phyloP scores from a whole-genome alignment of 2,329 filamentous ascomycete species.

The Pseudogymnoascus sp. region DNA sequence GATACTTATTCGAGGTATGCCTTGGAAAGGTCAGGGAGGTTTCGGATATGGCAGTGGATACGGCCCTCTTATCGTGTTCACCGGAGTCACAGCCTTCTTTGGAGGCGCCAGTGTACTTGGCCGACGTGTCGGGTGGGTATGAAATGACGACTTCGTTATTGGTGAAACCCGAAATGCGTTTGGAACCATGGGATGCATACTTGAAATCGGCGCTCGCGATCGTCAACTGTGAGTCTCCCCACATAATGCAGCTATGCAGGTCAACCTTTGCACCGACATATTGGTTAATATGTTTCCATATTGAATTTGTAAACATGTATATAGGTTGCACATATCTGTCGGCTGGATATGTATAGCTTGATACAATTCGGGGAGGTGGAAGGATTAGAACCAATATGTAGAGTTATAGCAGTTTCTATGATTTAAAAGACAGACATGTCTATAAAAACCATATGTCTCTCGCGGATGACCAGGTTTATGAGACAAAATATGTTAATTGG shows the following conservation, averaged over 20 bases:
- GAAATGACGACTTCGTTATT: neutral
- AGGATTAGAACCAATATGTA: neutral
- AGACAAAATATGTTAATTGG: neutral
- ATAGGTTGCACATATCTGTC: constrained; percentile 9
- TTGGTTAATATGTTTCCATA: neutral
- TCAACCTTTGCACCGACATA: neutral
- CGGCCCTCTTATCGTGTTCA: constrained; percentile 24
- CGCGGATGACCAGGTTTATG: neutral
- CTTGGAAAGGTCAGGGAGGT: constrained; percentile 14
- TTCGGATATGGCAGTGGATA: constrained; percentile 23
- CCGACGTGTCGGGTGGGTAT: constrained; percentile 29
- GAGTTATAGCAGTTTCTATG: neutral
- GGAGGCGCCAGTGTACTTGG: constrained; percentile 38
- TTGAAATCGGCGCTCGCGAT: constrained; percentile 1
- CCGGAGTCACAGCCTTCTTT: constrained; percentile 23
- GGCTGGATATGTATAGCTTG: neutral
- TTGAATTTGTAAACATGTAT: neutral
- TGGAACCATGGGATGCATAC: constrained; percentile 2
- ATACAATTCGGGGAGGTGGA: neutral
- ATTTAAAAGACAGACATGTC: neutral
- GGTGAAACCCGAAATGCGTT: neutral
- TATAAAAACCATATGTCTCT: neutral
- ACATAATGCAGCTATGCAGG: neutral
- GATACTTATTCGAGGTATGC: constrained; percentile 17
- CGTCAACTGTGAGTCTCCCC: neutral